A percentile compares a stretch with the other conserved stretches of the same genome.
These are phyloP conservation scores for Pascua guehoae DNA, from an alignment of 1,284 basidiomycete species.

Conservation along the genomic window DNA sequence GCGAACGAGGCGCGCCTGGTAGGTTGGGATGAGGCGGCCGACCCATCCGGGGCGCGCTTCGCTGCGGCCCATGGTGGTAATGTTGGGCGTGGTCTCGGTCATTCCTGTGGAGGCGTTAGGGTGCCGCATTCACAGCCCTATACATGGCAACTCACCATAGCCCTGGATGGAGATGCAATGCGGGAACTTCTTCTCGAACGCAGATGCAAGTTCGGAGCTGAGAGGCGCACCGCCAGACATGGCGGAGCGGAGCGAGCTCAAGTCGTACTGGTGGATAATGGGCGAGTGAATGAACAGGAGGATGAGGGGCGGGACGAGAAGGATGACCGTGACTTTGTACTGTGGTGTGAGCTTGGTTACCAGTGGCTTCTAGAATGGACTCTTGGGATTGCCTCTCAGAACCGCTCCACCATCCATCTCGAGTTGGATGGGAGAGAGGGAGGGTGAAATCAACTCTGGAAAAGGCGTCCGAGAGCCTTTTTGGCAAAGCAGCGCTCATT, in stretches of 20 bases:
- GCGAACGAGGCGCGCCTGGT: conserved; percentile 68
- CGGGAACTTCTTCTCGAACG: conserved; percentile 27
- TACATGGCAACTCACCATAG: conserved; percentile 36
- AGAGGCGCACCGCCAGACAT: conserved; percentile 81
- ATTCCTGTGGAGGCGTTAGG: conserved; percentile 22
- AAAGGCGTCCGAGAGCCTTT: no score
- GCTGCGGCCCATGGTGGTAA: conserved; percentile 26
- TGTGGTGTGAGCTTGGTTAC: conserved; percentile 47
- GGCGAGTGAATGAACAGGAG: conserved; percentile 53
- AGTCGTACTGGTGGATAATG: conserved; percentile 67
- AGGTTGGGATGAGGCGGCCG: conserved; percentile 70
- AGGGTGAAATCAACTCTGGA: no score
- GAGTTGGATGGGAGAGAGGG: no score
- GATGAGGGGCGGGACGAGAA: conserved; percentile 81
- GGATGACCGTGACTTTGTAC: conserved; percentile 61
- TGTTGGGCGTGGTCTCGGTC: conserved; percentile 52
- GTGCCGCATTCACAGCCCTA: neutral
- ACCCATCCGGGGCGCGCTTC: conserved; percentile 58
- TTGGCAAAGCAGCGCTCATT: no score
- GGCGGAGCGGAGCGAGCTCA: conserved; percentile 61
- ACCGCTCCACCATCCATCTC: no score
- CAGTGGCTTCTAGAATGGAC: no score
- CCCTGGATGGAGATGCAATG: conserved; percentile 41
- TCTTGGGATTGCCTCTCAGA: no score
- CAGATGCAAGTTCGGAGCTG: conserved; percentile 47